phyloP scores from a whole-genome alignment of 225 moss, liverwort and hornwort species.

The Bryum argenteum region DNA sequence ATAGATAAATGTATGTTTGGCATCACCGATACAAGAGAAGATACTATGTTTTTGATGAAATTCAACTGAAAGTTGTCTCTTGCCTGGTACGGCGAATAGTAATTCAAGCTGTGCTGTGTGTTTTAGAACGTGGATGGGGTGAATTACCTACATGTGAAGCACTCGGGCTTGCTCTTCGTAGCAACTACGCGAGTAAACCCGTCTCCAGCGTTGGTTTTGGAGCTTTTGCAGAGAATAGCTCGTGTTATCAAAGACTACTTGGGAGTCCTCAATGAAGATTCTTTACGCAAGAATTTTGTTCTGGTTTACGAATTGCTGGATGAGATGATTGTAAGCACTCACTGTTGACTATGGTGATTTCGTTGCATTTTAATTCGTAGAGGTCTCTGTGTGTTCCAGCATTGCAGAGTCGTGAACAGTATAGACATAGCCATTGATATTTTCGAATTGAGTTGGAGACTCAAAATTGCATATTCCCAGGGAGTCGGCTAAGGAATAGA shows the following conservation, averaged over 20 bases:
- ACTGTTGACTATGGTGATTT: background rate
- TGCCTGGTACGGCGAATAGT: background rate
- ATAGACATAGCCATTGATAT: background rate
- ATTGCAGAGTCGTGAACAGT: background rate
- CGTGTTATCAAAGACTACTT: slow-evolving; percentile 96
- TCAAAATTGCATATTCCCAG: background rate
- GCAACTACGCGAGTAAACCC: slow-evolving; percentile 89
- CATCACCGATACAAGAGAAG: background rate
- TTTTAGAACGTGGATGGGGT: slow-evolving; percentile 80
- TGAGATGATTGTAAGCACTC: slow-evolving; percentile 91
- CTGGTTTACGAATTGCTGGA: slow-evolving; percentile 98
- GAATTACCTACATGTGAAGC: slow-evolving; percentile 96
- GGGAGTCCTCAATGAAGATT: slow-evolving; percentile 96
- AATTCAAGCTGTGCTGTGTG: slow-evolving; percentile 11
- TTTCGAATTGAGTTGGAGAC: background rate
- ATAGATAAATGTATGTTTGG: background rate
- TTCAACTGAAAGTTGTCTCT: background rate
- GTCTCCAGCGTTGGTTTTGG: slow-evolving; percentile 87
- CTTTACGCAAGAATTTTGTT: slow-evolving; percentile 94
- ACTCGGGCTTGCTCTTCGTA: slow-evolving; percentile 92
- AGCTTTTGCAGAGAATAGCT: slow-evolving; percentile 86
- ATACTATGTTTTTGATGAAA: background rate
- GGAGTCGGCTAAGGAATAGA: background rate
- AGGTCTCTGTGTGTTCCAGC: background rate
- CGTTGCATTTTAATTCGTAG: background rate